Base-by-base conservation (phyloP, 805 yeast species). In the Candida pini region DNA sequence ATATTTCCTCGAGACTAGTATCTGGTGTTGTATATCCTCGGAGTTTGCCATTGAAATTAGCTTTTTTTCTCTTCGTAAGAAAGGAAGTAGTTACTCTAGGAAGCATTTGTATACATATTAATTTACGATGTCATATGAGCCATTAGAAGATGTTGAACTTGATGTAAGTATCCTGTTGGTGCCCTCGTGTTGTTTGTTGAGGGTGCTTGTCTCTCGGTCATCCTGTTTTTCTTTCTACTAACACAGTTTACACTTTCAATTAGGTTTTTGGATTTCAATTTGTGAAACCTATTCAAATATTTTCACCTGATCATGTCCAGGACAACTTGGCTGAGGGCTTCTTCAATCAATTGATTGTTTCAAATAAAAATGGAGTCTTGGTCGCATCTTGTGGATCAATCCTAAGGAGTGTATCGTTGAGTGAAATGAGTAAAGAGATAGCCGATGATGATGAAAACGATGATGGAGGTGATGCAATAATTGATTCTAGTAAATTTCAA, bases 211-310 rank as follows among this genome's bases (percentile, higher is more conserved):
- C 7, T 25, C n/a, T 25, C 14, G 6, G 27, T 8, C 27, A 25
- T 26, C 10, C 28, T 26, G 9, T n/a, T 15, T 5, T 26, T 15
- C 13, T 4, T n/a, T 16, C 15, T 32, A 27, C 40, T 41, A 32
- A 35, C 47, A 22, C 14, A 18, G 9, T 9, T 6, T 26, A 29
- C 18, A 6, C 17, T 31, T 13, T 10, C 18, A 18, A n/a, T n/a
- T 26, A 32, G 53, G 51, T 55, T 14, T 47, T 58, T 38, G 63
- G 63, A 2, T 58, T 58, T 33, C 58, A 55, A 38, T 43, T 44
- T 16, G 48, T 40, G 21, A 37, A 45, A 12, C 42, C 53, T 5
- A 28, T 57, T n/a, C 49, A 53, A 31, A 33, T 57, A n/a, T 51
- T 53, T 23, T 35, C 36, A n/a, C 28, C 33, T 9, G 31, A 22